Evolutionary conservation across 805 yeast genomes (phyloP), one percentile per base, ranked within the genome.

Genomic region (Spathaspora passalidarum): DNA sequence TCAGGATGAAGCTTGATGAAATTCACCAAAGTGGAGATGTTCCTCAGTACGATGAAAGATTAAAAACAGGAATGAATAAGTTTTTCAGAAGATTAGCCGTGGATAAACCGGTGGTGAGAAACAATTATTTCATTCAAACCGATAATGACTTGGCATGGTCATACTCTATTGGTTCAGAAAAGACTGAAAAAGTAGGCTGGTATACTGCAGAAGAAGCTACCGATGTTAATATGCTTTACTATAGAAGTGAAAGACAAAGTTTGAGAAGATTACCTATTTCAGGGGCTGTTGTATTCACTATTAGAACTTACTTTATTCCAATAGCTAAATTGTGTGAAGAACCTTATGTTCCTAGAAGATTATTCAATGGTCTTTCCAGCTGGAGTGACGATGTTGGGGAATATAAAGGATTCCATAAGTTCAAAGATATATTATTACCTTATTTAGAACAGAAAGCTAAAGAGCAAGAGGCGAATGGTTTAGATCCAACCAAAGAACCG

Each of bases 1-100:
- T 76, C 25, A 73, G 79, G 45, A 62, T 76, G 62, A 81, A 85
- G 14, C 62, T 83, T 38, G 65, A 75, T 34, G 73, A 70, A 19
- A 82, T 83, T 49, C 89, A 84, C 58, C 79, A 83, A 8, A 65
- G 77, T 38, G 88, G 87, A 21, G 84, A 81, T 53, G 88, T 84
- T 32, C 88, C 88, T 10, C 79, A 82, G 56, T 83, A 76, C 55
- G 69, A 77, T 44, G 78, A 75, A 32, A 78, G 82, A 55, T 71
- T 83, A 54, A 74, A 79, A 57, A 61, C 64, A 26, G 83, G 86
- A 3, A 83, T 83, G 88, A 83, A 81, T 51, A 79, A 80, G 54
- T 82, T 82, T 60, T 83, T 83, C 57, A 62, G 69, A 26, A 66
- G 86, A 49, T 65, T 78, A 48, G 69, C 80, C 7, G 73, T 76